These are phyloP conservation scores for Talaromyces sp. DNA, from an alignment of 2,329 filamentous ascomycete genomes.

Conservation along the genomic window DNA sequence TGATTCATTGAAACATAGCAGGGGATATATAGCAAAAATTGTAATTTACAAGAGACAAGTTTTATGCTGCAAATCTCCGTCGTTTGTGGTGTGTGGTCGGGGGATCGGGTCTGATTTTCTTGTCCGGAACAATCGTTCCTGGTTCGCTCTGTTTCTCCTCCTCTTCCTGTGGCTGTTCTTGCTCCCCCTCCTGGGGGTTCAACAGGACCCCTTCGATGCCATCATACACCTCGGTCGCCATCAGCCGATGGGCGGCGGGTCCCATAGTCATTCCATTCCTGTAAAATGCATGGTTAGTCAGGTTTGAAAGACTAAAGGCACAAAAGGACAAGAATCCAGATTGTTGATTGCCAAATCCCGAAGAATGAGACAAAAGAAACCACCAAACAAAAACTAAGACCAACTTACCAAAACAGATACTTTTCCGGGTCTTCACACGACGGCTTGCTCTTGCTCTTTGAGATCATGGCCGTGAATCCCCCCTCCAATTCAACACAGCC, in stretches of 20 bases:
- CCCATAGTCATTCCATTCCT: conserved; percentile 49
- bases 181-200: conserved; percentile 2
- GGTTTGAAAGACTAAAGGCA: not conserved
- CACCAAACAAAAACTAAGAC: not conserved
- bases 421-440: conserved; percentile 40
- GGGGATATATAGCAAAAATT: not conserved
- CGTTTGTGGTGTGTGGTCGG: conserved; percentile 21
- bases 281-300: conserved; percentile 10
- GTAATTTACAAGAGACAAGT: conserved; percentile 15
- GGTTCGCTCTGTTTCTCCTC: not conserved
- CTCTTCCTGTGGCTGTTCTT: not conserved
- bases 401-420: conserved; percentile 45
- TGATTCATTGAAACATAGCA: conserved; percentile 2
- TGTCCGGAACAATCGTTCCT: too few relatives aligned
- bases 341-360: conserved; percentile 11
- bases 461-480: conserved; percentile 33
- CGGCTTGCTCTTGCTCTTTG: conserved; percentile 26
- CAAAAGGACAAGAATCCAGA: not conserved
- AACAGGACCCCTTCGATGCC: conserved; percentile 40
- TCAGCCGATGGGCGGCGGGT: conserved; percentile 39
- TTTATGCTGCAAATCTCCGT: conserved; percentile 26
- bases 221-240: conserved; percentile 42
- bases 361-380: not conserved
- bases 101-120: too few relatives aligned
- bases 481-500: conserved; percentile 36